A percentile compares a stretch with the other conserved stretches of the same genome.
Conservation (phyloP, 139 green algal genomes). For the Tetradesmus obliquus region DNA sequence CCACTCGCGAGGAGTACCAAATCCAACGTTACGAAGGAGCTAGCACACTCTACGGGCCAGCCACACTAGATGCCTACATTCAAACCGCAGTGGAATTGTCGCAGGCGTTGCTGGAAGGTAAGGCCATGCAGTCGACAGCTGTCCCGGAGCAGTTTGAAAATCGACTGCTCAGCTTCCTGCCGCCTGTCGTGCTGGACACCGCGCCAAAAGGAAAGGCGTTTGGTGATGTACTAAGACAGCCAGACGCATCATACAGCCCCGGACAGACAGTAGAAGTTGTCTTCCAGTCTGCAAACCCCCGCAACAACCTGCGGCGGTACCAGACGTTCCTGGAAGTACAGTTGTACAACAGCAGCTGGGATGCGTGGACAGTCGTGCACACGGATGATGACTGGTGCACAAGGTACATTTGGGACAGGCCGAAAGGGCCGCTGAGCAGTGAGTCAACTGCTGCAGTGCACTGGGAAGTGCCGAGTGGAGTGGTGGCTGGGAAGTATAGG, state of each 20-base stretch:
- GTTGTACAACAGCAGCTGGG: not conserved
- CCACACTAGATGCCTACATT: conserved; percentile 93
- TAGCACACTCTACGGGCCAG: conserved; percentile 85
- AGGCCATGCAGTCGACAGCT: conserved; percentile 21
- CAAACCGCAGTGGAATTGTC: conserved; percentile 70
- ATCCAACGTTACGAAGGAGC: conserved; percentile 90
- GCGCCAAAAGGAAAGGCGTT: conserved; percentile 66
- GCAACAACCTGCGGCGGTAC: conserved; percentile 79
- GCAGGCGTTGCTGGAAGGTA: conserved; percentile 65
- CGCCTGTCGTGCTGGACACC: conserved; percentile 79
- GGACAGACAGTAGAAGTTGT: conserved; percentile 61
- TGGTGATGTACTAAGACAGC: conserved; percentile 63
- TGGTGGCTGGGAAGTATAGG: conserved; percentile 69
- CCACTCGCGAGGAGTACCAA: conserved; percentile 88
- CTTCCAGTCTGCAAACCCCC: conserved; percentile 78
- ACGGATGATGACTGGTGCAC: conserved; percentile 80
- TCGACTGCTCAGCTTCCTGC: conserved; percentile 74
- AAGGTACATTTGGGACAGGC: conserved; percentile 67
- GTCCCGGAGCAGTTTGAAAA: not conserved
- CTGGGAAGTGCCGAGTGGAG: conserved; percentile 71
- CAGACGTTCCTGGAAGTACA: conserved; percentile 72
- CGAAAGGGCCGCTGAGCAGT: conserved; percentile 60
- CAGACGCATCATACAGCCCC: conserved; percentile 29
- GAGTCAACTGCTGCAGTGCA: conserved; percentile 73
- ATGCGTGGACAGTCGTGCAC: conserved; percentile 60